phyloP scores from a whole-genome alignment of 345 rosid species.

The Brassica rapa region DNA sequence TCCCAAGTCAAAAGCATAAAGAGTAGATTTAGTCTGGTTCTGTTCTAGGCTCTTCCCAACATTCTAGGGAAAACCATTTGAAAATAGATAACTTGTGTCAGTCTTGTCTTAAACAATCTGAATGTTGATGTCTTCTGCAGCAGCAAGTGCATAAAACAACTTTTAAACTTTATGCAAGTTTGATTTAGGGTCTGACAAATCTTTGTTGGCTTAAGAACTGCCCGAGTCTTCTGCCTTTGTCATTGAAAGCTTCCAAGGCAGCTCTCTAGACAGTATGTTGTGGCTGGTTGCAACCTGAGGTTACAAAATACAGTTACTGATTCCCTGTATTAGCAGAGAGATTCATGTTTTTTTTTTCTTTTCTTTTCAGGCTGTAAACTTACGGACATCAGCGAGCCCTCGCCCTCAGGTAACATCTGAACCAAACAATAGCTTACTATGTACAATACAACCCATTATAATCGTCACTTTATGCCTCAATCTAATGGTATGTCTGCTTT shows the following conservation, averaged over 20 bases:
- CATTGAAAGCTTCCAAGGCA: constrained; percentile 28
- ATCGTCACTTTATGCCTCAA: not conserved
- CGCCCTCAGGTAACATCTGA: constrained; percentile 45
- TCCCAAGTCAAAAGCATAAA: no score
- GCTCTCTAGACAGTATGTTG: constrained; percentile 30
- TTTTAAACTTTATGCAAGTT: constrained; percentile 24
- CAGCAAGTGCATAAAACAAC: constrained; percentile 34
- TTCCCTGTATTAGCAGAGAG: constrained; percentile 1
- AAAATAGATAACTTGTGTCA: constrained; percentile 15
- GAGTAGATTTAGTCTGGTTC: not conserved
- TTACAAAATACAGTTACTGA: constrained; percentile 26
- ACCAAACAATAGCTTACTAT: not conserved
- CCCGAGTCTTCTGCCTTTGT: constrained; percentile 32
- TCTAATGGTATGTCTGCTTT: constrained; percentile 27
- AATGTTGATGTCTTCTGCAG: constrained; percentile 25
- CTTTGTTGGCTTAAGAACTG: constrained; percentile 35
- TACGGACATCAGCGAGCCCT: constrained; percentile 58
- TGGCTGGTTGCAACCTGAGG: constrained; percentile 36
- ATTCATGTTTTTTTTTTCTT: constrained; percentile 27
- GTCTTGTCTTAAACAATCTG: constrained; percentile 14
- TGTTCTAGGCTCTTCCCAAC: constrained; percentile 12
- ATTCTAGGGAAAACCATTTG: constrained; percentile 25
- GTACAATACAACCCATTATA: not conserved
- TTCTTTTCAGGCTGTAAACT: constrained; percentile 79
- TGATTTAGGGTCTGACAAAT: constrained; percentile 34